Conservation (phyloP, 176 grass and related monocot genomes). For the Neostapfia colusana region DNA sequence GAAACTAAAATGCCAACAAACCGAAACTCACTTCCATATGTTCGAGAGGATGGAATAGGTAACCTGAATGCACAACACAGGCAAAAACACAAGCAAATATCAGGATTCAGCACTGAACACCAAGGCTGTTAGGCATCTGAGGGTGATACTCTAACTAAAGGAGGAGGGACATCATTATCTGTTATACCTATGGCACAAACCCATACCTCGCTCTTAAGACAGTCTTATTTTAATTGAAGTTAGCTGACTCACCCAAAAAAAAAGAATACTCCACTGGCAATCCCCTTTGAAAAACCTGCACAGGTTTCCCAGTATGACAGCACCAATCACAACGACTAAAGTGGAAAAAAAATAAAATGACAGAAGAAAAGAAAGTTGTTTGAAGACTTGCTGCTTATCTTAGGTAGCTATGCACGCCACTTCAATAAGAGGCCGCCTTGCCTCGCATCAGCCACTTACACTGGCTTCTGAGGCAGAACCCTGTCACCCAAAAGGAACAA, state of each 20-base stretch:
- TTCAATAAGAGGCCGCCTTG: slow-evolving; percentile 32
- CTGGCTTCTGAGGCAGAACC: slow-evolving; percentile 54
- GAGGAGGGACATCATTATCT: not conserved
- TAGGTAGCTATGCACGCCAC: slow-evolving; percentile 37
- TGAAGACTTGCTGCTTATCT: slow-evolving; percentile 52
- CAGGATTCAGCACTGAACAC: not conserved
- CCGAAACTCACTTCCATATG: not conserved
- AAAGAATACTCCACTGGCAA: slow-evolving; percentile 32
- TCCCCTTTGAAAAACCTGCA: slow-evolving; percentile 42
- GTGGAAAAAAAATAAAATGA: slow-evolving; percentile 8
- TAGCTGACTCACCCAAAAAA: slow-evolving; percentile 13
- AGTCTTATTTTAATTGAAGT: not conserved
- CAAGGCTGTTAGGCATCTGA: not conserved
- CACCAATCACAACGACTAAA: slow-evolving; percentile 39
- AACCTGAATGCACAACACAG: not conserved
- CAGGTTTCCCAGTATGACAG: slow-evolving; percentile 44
- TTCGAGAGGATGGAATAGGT: not conserved
- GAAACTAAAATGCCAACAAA: not conserved
- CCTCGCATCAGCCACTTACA: slow-evolving; percentile 51
- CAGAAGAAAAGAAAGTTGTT: not conserved
- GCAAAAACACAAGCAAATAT: not conserved
- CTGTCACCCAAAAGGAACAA: slow-evolving; percentile 55
- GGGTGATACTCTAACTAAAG: slow-evolving; percentile 8
- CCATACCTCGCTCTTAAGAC: slow-evolving; percentile 42
- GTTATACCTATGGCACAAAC: not conserved